A percentile compares a stretch with the other conserved stretches of the same genome.
Conservation (phyloP, 257 asterid genomes). For the Fraxinus cuspidata region DNA sequence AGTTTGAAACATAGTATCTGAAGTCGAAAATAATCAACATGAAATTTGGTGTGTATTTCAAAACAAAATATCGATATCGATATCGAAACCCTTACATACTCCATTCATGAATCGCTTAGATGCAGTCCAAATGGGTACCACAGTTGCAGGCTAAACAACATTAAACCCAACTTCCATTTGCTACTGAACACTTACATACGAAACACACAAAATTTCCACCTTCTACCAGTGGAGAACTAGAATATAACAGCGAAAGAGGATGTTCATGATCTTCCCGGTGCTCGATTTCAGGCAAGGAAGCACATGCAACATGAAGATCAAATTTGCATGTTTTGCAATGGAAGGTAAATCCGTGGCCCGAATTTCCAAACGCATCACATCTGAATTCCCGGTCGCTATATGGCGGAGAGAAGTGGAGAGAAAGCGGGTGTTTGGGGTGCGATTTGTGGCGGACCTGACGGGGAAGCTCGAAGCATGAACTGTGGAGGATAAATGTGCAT, state of each 20-base stretch:
- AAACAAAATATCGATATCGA: too few species aligned
- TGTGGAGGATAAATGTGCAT: slow-evolving; percentile 55
- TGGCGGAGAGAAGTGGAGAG: slow-evolving; percentile 46
- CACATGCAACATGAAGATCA: slow-evolving; percentile 52
- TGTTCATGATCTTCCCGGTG: slow-evolving; percentile 34
- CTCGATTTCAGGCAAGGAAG: slow-evolving; percentile 44
- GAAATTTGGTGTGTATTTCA: too few species aligned
- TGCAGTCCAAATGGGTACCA: slow-evolving; percentile 42
- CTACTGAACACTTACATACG: background rate
- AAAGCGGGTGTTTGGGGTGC: slow-evolving; percentile 49
- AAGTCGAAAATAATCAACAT: background rate
- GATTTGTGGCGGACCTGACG: slow-evolving; percentile 50
- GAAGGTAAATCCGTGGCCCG: slow-evolving; percentile 51
- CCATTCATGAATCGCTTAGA: background rate
- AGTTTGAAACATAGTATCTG: too few species aligned
- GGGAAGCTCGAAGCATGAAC: slow-evolving; percentile 51
- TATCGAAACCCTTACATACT: background rate
- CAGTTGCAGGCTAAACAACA: slow-evolving; percentile 37
- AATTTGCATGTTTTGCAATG: slow-evolving; percentile 41
- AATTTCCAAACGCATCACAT: slow-evolving; percentile 52
- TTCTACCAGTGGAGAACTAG: slow-evolving; percentile 2
- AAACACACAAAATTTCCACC: slow-evolving; percentile 26
- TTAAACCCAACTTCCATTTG: background rate
- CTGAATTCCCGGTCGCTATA: slow-evolving; percentile 43
- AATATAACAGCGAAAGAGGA: slow-evolving; percentile 30